Conservation (phyloP, 1,284 basidiomycete genomes). For the Coniophora puteana region DNA sequence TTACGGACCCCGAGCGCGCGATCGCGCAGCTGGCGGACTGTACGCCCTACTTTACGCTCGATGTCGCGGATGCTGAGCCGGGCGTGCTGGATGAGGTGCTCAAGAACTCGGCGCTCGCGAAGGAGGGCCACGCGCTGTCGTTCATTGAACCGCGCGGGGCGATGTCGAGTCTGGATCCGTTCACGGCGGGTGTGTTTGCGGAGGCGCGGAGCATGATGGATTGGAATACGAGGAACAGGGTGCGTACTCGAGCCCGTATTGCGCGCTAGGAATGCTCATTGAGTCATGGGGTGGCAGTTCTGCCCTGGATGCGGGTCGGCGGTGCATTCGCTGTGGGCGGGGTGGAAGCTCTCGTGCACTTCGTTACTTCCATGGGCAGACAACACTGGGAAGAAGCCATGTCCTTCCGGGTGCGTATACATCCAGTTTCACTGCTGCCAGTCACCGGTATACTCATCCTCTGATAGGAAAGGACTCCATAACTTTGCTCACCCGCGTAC, state of each 20-base stretch:
- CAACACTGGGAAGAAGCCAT: conserved; percentile 57
- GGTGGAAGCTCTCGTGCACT: conserved; percentile 89
- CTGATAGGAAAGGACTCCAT: conserved; percentile 71
- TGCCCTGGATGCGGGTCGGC: conserved; percentile 85
- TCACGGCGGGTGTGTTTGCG: conserved; percentile 74
- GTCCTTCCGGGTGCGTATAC: conserved; percentile 58
- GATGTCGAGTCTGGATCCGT: conserved; percentile 48
- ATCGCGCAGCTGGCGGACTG: conserved; percentile 64
- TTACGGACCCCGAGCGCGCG: conserved; percentile 42
- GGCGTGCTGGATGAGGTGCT: conserved; percentile 42
- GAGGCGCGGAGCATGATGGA: conserved; percentile 78
- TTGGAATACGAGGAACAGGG: conserved; percentile 88
- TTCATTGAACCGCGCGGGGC: conserved; percentile 72
- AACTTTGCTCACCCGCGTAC: conserved; percentile 90
- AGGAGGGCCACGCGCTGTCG: conserved; percentile 37
- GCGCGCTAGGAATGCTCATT: neutral
- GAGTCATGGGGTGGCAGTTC: conserved; percentile 46
- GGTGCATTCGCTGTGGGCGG: conserved; percentile 89
- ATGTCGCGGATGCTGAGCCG: conserved; percentile 55
- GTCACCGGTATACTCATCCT: conserved; percentile 9
- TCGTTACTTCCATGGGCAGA: conserved; percentile 71
- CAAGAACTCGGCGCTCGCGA: conserved; percentile 33
- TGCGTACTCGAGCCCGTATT: conserved; percentile 21
- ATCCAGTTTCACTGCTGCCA: conserved; percentile 7
- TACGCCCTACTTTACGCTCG: conserved; percentile 79